These are phyloP conservation scores for Triticum timopheevii DNA, from an alignment of 176 grass and related monocot species.

Conservation along the genomic window DNA sequence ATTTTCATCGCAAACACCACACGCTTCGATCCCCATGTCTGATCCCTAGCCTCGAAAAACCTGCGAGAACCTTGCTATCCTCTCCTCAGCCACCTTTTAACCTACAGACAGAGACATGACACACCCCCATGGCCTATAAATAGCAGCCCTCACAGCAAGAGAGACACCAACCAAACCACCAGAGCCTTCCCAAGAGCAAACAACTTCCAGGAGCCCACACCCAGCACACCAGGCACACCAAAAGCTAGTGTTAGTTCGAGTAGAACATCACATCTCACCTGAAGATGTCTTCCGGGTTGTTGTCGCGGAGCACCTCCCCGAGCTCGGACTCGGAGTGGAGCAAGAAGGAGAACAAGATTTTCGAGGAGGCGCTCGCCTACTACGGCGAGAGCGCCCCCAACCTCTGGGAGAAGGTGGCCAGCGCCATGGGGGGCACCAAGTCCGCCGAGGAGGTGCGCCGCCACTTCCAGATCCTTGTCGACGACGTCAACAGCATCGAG, in stretches of 20 bases:
- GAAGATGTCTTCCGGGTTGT: conserved; percentile 42
- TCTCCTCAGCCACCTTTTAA: conserved; percentile 1
- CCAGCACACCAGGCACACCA: too few relatives aligned
- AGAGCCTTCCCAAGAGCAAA: conserved; percentile 33
- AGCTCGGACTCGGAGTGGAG: conserved; percentile 55
- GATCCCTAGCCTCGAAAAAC: neutral
- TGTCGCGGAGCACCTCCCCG: conserved; percentile 39
- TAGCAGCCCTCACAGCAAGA: conserved; percentile 30
- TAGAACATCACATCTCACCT: neutral
- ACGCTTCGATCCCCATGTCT: neutral
- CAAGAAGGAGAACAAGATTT: conserved; percentile 73
- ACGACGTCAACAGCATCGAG: too few relatives aligned
- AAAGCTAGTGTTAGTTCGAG: neutral
- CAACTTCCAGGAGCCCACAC: conserved; percentile 6
- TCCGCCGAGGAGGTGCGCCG: conserved; percentile 76
- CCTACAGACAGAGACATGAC: conserved; percentile 14
- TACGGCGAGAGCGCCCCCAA: conserved; percentile 72
- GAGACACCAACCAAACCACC: conserved; percentile 26
- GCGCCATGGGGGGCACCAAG: conserved; percentile 67
- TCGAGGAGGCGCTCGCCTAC: conserved; percentile 73
- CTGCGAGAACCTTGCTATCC: conserved; percentile 32
- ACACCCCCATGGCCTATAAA: conserved; percentile 38
- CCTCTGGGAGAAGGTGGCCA: conserved; percentile 87
- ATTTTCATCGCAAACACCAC: neutral
- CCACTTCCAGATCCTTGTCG: conserved; percentile 57